Conservation (phyloP, 169 alveolate genomes). For the Eimeria nieschulzi region DNA sequence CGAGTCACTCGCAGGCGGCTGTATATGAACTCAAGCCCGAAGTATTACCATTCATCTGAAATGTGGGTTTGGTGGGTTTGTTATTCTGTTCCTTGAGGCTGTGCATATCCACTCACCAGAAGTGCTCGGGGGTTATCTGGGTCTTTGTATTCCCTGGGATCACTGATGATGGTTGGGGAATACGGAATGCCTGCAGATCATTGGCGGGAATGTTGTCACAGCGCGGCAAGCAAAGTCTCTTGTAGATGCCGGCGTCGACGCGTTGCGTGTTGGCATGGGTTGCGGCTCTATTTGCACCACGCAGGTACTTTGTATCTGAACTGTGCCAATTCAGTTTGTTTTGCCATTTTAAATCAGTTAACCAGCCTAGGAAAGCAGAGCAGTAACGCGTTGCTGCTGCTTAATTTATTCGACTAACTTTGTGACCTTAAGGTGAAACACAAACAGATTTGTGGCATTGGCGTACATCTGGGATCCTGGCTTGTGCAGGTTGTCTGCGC, state of each 20-base stretch:
- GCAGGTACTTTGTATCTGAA: conserved; percentile 80
- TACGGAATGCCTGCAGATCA: conserved; percentile 78
- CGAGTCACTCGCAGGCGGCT: too few relatives aligned
- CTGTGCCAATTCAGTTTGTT: too few relatives aligned
- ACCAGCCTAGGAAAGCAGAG: too few relatives aligned
- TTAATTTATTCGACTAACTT: too few relatives aligned
- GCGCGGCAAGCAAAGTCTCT: conserved; percentile 89
- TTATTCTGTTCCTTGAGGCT: not conserved
- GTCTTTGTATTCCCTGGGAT: not conserved
- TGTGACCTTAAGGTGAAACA: too few relatives aligned
- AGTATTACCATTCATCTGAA: not conserved
- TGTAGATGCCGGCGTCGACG: conserved; percentile 81
- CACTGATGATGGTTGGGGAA: not conserved
- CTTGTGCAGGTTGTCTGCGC: conserved; percentile 85
- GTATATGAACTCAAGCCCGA: too few relatives aligned
- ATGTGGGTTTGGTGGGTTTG: not conserved
- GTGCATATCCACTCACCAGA: not conserved
- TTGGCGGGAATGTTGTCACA: conserved; percentile 95
- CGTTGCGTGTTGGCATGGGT: conserved; percentile 92
- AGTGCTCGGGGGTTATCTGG: not conserved
- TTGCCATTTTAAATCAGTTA: too few relatives aligned
- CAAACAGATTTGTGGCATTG: not conserved
- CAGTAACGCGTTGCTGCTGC: too few relatives aligned
- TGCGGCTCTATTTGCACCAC: conserved; percentile 97
- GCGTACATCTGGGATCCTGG: not conserved